phyloP scores from a whole-genome alignment of 2,329 filamentous ascomycete genomes.

The Penicillium sclerotigenum region DNA sequence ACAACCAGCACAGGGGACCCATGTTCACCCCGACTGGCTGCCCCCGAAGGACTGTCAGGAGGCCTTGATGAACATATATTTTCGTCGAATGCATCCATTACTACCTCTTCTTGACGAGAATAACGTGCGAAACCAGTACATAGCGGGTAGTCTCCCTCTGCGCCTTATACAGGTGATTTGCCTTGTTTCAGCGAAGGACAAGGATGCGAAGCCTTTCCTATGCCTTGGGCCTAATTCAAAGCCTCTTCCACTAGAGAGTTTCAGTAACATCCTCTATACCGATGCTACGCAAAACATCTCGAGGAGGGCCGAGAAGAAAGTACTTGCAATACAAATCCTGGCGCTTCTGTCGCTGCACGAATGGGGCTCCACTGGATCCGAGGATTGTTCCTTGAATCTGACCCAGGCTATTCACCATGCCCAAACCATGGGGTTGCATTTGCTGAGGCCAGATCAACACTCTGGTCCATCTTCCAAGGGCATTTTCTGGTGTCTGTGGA shows the following conservation, averaged over 20 bases:
- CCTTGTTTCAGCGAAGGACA: conserved; percentile 33
- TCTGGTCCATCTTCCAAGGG: not conserved
- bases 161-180: conserved; percentile 32
- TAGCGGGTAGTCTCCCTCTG: conserved; percentile 18
- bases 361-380: conserved; percentile 30
- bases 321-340: conserved; percentile 31
- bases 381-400: conserved; percentile 31
- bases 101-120: conserved; percentile 30
- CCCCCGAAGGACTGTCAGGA: conserved; percentile 19
- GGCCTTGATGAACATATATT: conserved; percentile 30
- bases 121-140: conserved; percentile 22
- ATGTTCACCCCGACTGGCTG: not conserved
- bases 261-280: conserved; percentile 16
- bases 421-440: conserved; percentile 31
- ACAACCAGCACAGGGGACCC: not conserved
- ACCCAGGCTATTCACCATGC: conserved; percentile 34
- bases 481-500: conserved; percentile 26
- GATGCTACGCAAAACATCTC: conserved; percentile 26
- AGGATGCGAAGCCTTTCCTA: conserved; percentile 22
- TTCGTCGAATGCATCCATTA: conserved; percentile 31
- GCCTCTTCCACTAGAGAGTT: not conserved
- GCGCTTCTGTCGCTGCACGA: conserved; percentile 34
- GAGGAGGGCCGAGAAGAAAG: conserved; percentile 20
- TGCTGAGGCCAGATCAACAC: conserved; percentile 7
- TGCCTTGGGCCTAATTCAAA: conserved; percentile 13